Evolutionary conservation across 1,284 basidiomycete species (phyloP).

Genomic region (Stygiomarasmius scandens): DNA sequence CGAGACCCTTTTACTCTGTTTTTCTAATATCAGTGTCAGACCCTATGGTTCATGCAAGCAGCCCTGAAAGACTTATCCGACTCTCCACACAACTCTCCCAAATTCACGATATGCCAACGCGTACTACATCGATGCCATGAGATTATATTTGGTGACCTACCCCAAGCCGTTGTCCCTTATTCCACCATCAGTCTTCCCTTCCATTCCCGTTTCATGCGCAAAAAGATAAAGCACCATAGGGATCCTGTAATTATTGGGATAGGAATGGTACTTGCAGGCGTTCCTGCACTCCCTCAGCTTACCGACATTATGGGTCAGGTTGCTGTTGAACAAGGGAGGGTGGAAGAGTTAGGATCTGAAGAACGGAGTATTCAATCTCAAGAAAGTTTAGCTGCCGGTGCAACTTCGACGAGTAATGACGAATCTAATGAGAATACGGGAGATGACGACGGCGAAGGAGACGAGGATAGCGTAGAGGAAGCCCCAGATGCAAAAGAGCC

Average conservation of each 20-base stretch:
- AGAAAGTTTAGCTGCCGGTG: conserved; percentile 38
- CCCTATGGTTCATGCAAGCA: conserved; percentile 97
- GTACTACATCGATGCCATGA: conserved; percentile 93
- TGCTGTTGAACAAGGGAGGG: conserved; percentile 87
- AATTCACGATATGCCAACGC: conserved; percentile 92
- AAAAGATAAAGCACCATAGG: conserved; percentile 72
- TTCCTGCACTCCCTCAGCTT: conserved; percentile 77
- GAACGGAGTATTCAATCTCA: conserved; percentile 51
- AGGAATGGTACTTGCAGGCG: conserved; percentile 79
- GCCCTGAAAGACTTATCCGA: conserved; percentile 84
- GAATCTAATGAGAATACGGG: conserved; percentile 19
- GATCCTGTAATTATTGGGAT: conserved; percentile 86
- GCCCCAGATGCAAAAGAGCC: not conserved
- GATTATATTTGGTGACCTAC: conserved; percentile 93
- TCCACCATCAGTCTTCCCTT: conserved; percentile 51
- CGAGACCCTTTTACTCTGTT: conserved; percentile 17
- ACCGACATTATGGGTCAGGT: conserved; percentile 78
- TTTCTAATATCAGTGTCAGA: conserved; percentile 52
- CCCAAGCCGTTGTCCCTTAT: conserved; percentile 72
- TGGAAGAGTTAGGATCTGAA: conserved; percentile 48
- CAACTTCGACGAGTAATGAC: conserved; percentile 18
- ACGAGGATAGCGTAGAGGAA: conserved; percentile 3
- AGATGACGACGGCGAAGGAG: conserved; percentile 29
- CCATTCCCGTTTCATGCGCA: conserved; percentile 51
- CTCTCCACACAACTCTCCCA: conserved; percentile 66